A percentile compares a stretch with the other conserved stretches of the same genome.
These are phyloP conservation scores for Sicyos edulis DNA, from an alignment of 306 rosid genomes.

Conservation along the genomic window DNA sequence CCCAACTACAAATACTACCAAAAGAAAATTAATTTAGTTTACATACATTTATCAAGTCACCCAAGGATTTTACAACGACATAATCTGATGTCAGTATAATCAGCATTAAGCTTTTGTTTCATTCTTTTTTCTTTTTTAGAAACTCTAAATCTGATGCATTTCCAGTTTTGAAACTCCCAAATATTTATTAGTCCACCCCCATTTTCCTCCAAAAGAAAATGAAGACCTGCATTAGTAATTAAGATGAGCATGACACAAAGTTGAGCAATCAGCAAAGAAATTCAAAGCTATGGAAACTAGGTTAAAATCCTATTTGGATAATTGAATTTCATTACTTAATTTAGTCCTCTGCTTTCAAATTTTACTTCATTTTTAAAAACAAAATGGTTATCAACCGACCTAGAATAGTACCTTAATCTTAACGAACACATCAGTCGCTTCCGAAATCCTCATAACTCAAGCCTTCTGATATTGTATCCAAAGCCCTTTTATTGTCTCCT, in stretches of 20 bases:
- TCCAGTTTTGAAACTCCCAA: not conserved
- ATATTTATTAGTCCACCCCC: not conserved
- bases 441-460: constrained; percentile 86
- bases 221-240: not conserved
- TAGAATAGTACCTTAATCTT: not conserved
- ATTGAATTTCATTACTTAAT: not conserved
- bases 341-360: not conserved
- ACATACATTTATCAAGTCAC: too few species aligned
- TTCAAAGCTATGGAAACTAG: not conserved
- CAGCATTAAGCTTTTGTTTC: not conserved
- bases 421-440: constrained; percentile 48
- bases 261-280: not conserved
- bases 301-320: not conserved
- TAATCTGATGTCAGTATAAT: not conserved
- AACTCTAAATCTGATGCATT: constrained; percentile 10
- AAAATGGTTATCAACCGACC: too few species aligned
- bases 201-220: not conserved
- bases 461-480: constrained; percentile 78
- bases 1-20: not conserved
- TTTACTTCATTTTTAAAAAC: not conserved
- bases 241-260: not conserved
- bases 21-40: not conserved
- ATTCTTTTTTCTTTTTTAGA: not conserved
- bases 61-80: too few species aligned
- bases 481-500: constrained; percentile 31